Base-by-base conservation (phyloP, 2,329 filamentous ascomycete species). In the Penicillium sp. region DNA sequence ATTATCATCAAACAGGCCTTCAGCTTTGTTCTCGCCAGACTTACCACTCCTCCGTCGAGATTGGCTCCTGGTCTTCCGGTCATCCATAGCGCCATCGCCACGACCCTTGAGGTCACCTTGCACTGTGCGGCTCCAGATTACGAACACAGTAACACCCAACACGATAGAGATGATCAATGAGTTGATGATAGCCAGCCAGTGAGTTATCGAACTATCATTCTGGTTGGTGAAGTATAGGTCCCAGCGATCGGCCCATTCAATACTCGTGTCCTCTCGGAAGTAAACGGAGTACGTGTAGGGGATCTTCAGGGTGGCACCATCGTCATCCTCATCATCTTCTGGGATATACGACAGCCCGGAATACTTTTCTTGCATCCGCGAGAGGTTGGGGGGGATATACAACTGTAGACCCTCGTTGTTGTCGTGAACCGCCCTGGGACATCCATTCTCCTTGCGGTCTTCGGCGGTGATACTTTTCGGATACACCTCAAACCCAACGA, bases 241-340 rank as follows among this genome's bases (percentile, higher is more conserved):
- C 89, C 90, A 95, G 46, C 89, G 81, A 59, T 85, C 88, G 49
- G 78, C 77, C 90, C 90, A 95, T 56, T 93, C 88, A 42, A 95
- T 76, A 16, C 79, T 81, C 35, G 85, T 80, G 54, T 95, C 88
- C 66, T 95, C 87, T 43, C 88, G 84, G 73, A 90, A 95, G 70
- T 93, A 95, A 12, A 95, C 86, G 3, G 89, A 92, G 71, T 95
- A 95, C 0, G 88, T 88, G 70, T 91, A 95, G 0, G 89, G 88
- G 43, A 95, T 85, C 2, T 79, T 83, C 41, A 93, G 69, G 2
- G 76, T 88, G 12, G 81, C 80, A 22, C 79, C 80, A 50, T 87
- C 84, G 35, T 85, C 80, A 19, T 79, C 74, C 42, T 84, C 80
- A 35, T 76, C 73, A 30, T 78, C 74, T 49, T 80, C 74, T 0